A percentile compares a stretch with the other conserved stretches of the same genome.
These are phyloP conservation scores for Plasmodium sp. DNA, from an alignment of 169 alveolate species.

Conservation along the genomic window DNA sequence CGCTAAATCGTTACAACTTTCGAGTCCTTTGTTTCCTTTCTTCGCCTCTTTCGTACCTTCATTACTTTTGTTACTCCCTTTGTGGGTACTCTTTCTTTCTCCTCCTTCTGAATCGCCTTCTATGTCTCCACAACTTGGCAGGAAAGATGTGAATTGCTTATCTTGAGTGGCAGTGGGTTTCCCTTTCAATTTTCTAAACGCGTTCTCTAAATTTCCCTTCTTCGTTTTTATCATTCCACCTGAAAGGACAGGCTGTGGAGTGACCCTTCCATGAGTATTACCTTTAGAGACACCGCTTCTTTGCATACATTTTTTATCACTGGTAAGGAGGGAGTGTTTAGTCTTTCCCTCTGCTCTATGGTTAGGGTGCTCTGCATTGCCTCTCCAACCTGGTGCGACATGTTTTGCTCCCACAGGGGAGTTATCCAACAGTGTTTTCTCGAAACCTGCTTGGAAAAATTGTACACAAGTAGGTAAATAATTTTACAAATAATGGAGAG, in stretches of 20 bases:
- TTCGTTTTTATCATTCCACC: not conserved
- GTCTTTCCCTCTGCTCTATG: not conserved
- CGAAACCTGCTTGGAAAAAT: not conserved
- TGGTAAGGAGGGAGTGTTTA: not conserved
- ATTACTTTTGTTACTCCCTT: slow-evolving; percentile 5
- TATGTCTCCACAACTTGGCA: not conserved
- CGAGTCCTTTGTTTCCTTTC: not conserved
- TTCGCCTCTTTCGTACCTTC: not conserved
- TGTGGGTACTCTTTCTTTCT: not conserved
- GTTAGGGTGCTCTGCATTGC: not conserved
- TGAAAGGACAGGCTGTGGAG: not conserved
- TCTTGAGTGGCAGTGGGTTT: not conserved
- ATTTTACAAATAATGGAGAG: not conserved
- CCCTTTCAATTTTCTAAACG: not conserved
- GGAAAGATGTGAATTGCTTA: not conserved
- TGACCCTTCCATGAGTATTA: not conserved
- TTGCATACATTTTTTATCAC: not conserved
- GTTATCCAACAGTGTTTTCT: not conserved
- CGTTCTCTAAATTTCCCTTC: not conserved
- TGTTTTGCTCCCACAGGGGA: not conserved
- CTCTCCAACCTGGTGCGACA: not conserved
- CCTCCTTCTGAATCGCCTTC: not conserved
- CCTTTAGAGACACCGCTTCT: not conserved
- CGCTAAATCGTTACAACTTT: not conserved
- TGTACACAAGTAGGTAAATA: not conserved